These are phyloP conservation scores for Alnus glutinosa DNA, from an alignment of 306 rosid genomes.

Conservation along the genomic window DNA sequence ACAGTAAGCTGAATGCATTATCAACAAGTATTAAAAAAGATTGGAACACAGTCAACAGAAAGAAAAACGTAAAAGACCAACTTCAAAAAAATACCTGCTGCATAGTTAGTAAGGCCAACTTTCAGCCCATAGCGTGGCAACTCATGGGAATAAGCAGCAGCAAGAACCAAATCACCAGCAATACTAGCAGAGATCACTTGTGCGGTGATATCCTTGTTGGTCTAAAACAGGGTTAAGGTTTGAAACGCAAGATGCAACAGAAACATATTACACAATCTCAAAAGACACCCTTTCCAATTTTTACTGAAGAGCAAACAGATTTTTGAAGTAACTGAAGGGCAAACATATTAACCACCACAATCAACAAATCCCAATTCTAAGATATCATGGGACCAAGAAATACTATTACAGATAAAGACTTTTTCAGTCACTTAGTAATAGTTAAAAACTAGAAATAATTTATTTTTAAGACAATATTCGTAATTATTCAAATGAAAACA, in stretches of 20 bases:
- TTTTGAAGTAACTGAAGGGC: too few relatives aligned
- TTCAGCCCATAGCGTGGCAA: constrained; percentile 71
- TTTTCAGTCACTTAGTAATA: too few relatives aligned
- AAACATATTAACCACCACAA: not conserved
- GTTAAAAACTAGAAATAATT: too few relatives aligned
- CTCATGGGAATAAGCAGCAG: constrained; percentile 81
- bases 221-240: constrained; percentile 45
- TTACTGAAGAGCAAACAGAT: not conserved
- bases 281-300: not conserved
- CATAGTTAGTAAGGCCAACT: constrained; percentile 91
- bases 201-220: constrained; percentile 74
- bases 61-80: too few relatives aligned
- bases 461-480: too few relatives aligned
- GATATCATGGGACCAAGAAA: not conserved
- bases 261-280: not conserved
- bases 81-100: constrained; percentile 59
- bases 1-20: constrained; percentile 60
- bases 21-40: not conserved
- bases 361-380: not conserved
- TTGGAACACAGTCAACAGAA: not conserved
- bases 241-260: not conserved
- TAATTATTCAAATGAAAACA: not conserved
- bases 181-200: constrained; percentile 80
- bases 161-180: constrained; percentile 81
- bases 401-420: not conserved